phyloP scores from a whole-genome alignment of 2,329 filamentous ascomycete genomes.

The Epichloe sibirici region DNA sequence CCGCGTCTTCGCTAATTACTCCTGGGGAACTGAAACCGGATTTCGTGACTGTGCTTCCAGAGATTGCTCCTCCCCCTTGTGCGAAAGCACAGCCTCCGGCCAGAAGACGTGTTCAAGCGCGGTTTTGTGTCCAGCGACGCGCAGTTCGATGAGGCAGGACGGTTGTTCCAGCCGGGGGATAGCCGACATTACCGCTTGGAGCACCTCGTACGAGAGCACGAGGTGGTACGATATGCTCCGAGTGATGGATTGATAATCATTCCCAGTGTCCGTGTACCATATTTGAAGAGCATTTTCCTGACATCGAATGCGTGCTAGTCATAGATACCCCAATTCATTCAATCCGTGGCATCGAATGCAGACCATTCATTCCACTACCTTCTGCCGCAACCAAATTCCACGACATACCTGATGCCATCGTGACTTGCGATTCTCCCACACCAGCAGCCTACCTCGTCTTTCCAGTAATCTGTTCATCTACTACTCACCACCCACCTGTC shows the following conservation, averaged over 20 bases:
- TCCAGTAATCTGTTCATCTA: too few species aligned
- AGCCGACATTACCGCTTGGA: too few species aligned
- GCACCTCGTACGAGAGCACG: constrained; percentile 15
- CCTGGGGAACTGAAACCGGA: too few species aligned
- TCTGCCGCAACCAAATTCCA: not conserved
- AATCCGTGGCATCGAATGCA: not conserved
- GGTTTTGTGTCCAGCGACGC: too few species aligned
- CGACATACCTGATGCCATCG: not conserved
- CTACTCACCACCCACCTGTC: too few species aligned
- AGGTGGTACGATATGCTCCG: constrained; percentile 41
- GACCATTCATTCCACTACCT: not conserved
- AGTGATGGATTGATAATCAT: constrained; percentile 34
- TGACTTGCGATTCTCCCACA: not conserved
- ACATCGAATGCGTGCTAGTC: not conserved
- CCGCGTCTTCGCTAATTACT: too few species aligned
- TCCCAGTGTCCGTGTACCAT: not conserved
- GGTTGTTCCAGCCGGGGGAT: too few species aligned
- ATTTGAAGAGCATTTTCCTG: not conserved
- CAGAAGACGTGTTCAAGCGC: too few species aligned
- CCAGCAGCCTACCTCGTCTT: not conserved
- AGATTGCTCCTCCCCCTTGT: too few species aligned
- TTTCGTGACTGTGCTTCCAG: too few species aligned
- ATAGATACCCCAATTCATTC: constrained; percentile 2
- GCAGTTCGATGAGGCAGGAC: too few species aligned
- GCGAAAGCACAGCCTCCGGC: too few species aligned